Base-by-base conservation (phyloP, 1,284 basidiomycete species). In the Tilletia setariae region DNA sequence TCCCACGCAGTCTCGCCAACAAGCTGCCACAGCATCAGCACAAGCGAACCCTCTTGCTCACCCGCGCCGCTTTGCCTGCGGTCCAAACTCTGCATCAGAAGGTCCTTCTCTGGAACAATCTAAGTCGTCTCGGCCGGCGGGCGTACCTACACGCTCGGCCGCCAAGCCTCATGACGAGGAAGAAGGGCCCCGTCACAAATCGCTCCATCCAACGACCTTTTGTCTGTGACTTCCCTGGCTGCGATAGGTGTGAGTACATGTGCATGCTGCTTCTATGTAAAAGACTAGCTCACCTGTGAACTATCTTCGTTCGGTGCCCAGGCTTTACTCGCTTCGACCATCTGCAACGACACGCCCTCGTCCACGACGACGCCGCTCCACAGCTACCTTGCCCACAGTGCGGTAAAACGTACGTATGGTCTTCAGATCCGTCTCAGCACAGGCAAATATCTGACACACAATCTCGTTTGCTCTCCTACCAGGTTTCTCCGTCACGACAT, bases 291-390 rank as follows among this genome's bases (percentile, higher is more conserved):
- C 46, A 19, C 46, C 6, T 49, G 6, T n/a, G n/a, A n/a, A n/a
- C 46, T 49, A 16, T 6, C 30, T 32, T 25, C 21, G 53, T 21
- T 30, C 30, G 1, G 16, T 61, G 19, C 15, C 4, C 56, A 61
- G 56, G 56, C 56, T 61, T 61, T 16, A 61, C 76, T 2, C 71
- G 76, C 47, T 71, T 72, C 0, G 76, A 77, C 35, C 76, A 77
- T 68, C 72, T 77, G 30, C 69, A 75, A 21, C 68, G 76, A 1
- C 76, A 77, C 67, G 75, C 76, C 62, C 72, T 77, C 69, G 75
- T 76, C 47, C 76, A 77, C 64, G 74, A 76, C 40, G 74, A 74
- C 44, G 72, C 67, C 2, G 69, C 72, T 42, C 69, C 73, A 6
- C 32, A 61, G 28, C 68, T 77, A 21, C 70, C 68, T 28, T 77